Evolutionary conservation across 768 basidiomycete species (phyloP).

Genomic region (Mycena rebaudengoi): DNA sequence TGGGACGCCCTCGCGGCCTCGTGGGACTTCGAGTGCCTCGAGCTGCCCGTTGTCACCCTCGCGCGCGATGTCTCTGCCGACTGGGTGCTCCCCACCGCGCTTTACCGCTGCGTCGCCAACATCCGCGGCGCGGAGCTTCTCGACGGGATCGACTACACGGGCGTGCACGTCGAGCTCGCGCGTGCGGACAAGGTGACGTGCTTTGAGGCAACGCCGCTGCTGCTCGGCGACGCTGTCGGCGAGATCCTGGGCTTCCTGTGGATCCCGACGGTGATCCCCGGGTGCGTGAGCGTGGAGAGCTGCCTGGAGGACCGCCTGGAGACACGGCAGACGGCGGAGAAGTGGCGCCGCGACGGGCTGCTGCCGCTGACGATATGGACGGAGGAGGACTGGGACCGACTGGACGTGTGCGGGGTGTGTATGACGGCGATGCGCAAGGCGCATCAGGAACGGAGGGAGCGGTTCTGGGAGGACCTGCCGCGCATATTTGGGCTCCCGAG

Average conservation of each 20-base stretch:
- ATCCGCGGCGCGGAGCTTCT: slow-evolving; percentile 13
- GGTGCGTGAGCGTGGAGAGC: slow-evolving; percentile 16
- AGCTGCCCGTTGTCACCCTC: slow-evolving; percentile 29
- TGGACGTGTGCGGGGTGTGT: too few relatives aligned
- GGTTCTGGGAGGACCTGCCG: too few relatives aligned
- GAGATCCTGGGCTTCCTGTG: slow-evolving; percentile 27
- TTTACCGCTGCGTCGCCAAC: slow-evolving; percentile 14
- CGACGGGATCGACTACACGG: slow-evolving; percentile 27
- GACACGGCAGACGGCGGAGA: too few relatives aligned
- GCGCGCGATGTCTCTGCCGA: slow-evolving; percentile 11
- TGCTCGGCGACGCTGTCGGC: slow-evolving; percentile 19
- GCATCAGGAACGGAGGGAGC: too few relatives aligned
- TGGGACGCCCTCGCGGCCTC: slow-evolving; percentile 26
- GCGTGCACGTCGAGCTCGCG: slow-evolving; percentile 26
- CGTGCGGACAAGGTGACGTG: slow-evolving; percentile 22
- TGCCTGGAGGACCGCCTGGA: too few relatives aligned
- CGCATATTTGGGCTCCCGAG: too few relatives aligned
- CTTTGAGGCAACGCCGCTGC: slow-evolving; percentile 16
- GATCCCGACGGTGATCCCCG: slow-evolving; percentile 19
- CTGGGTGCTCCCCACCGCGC: slow-evolving; percentile 25
- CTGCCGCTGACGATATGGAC: too few relatives aligned
- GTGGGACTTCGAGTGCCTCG: slow-evolving; percentile 20
- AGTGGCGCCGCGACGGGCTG: too few relatives aligned
- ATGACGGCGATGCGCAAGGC: too few relatives aligned
- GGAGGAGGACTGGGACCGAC: too few relatives aligned